These are phyloP conservation scores for Venturia oleaginea DNA, from an alignment of 2,329 filamentous ascomycete genomes.

Conservation along the genomic window DNA sequence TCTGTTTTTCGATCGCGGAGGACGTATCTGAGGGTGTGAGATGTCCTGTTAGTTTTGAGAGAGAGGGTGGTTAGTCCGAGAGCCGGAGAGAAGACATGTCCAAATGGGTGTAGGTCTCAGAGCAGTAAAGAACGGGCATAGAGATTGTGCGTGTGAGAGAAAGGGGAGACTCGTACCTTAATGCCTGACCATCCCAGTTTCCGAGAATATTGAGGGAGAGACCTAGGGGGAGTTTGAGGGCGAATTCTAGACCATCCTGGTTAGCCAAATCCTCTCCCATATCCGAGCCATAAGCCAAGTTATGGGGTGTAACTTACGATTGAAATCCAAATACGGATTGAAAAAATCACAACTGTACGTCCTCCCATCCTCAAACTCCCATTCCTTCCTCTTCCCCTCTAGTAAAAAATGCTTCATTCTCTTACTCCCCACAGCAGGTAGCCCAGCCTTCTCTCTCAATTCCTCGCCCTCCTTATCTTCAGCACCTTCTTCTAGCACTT, in stretches of 20 bases:
- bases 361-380: constrained; percentile 53
- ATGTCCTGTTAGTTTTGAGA: constrained; percentile 6
- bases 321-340: constrained; percentile 88
- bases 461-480: constrained; percentile 25
- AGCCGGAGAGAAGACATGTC: neutral
- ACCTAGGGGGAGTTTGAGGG: constrained; percentile 14
- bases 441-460: constrained; percentile 29
- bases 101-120: too few species aligned
- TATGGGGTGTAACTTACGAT: constrained; percentile 35
- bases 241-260: constrained; percentile 8
- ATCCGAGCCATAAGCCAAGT: too few species aligned
- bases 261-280: too few species aligned
- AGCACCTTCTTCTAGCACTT: constrained; percentile 21
- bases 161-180: neutral
- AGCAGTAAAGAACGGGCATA: too few species aligned
- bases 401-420: constrained; percentile 54
- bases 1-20: constrained; percentile 70
- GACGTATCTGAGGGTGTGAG: constrained; percentile 84
- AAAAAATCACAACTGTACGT: constrained; percentile 66
- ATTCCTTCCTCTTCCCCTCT: constrained; percentile 45
- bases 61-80: neutral
- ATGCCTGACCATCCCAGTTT: constrained; percentile 13
- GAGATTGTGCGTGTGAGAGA: neutral
- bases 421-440: constrained; percentile 33
- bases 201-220: constrained; percentile 8